Percentiles rank a stretch among this genome's conserved stretches.
These are phyloP conservation scores for Chlorella variabilis DNA, from an alignment of 163 green algal species.

Conservation along the genomic window DNA sequence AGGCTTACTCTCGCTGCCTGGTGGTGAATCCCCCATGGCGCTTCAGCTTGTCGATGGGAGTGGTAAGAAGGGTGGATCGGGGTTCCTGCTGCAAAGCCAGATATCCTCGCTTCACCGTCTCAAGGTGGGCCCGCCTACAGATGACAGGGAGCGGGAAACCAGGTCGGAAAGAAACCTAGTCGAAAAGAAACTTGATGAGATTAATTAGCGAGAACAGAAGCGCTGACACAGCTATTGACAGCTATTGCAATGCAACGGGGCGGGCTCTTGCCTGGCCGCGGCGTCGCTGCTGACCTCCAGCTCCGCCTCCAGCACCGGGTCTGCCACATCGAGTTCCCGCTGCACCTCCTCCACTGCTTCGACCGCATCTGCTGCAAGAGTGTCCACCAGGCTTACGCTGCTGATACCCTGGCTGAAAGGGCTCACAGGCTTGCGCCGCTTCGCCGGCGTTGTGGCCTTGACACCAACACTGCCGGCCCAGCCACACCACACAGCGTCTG, in stretches of 20 bases:
- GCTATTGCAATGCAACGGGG: too few relatives aligned
- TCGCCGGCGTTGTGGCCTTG: not conserved
- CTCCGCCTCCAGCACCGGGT: constrained; percentile 5
- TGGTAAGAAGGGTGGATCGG: constrained; percentile 18
- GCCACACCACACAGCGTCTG: not conserved
- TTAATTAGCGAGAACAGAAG: too few relatives aligned
- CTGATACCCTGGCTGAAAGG: not conserved
- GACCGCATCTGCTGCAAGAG: not conserved
- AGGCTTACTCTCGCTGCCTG: not conserved
- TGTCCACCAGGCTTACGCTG: not conserved
- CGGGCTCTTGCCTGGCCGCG: too few relatives aligned
- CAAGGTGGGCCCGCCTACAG: not conserved
- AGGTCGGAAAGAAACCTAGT: too few relatives aligned
- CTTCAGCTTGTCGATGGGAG: not conserved
- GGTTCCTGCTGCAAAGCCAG: not conserved
- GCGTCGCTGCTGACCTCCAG: not conserved
- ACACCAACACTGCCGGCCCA: not conserved
- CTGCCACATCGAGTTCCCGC: not conserved
- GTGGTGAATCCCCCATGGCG: not conserved
- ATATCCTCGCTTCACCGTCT: not conserved
- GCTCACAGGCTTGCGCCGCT: not conserved
- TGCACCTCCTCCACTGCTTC: not conserved
- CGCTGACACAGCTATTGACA: too few relatives aligned
- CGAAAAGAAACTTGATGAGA: too few relatives aligned
- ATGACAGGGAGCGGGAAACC: too few relatives aligned